These are phyloP conservation scores for Xylariaceae sp. DNA, from an alignment of 2,329 filamentous ascomycete species.

Conservation along the genomic window DNA sequence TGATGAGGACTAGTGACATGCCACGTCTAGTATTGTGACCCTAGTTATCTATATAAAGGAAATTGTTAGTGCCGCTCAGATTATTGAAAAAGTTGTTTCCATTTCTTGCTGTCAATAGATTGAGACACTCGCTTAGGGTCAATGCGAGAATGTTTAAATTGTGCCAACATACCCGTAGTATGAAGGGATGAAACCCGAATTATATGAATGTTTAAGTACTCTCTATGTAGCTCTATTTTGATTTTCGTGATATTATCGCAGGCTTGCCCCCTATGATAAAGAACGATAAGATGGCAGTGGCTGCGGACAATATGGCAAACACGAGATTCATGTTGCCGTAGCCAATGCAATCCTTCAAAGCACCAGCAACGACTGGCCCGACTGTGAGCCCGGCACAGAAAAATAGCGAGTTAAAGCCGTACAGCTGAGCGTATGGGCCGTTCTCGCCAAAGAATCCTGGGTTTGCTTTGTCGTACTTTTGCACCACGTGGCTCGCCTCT, in stretches of 20 bases:
- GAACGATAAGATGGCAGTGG: slow-evolving; percentile 52
- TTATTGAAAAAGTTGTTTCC: neutral
- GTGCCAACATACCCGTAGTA: too few relatives aligned
- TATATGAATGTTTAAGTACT: too few relatives aligned
- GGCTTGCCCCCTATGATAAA: slow-evolving; percentile 55
- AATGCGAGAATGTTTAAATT: slow-evolving; percentile 64
- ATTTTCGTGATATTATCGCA: slow-evolving; percentile 18
- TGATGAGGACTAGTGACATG: slow-evolving; percentile 67
- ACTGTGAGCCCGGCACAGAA: slow-evolving; percentile 65
- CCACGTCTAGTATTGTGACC: slow-evolving; percentile 70
- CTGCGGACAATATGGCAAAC: slow-evolving; percentile 52
- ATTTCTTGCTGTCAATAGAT: neutral
- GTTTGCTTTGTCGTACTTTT: slow-evolving; percentile 62
- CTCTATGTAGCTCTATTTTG: too few relatives aligned
- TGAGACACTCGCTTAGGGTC: neutral
- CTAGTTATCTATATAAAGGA: slow-evolving; percentile 59
- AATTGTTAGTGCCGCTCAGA: slow-evolving; percentile 1
- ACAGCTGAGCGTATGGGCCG: slow-evolving; percentile 70
- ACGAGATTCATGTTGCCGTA: slow-evolving; percentile 65
- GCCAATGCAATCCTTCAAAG: slow-evolving; percentile 56
- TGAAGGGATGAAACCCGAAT: too few relatives aligned
- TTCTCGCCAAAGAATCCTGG: slow-evolving; percentile 60
- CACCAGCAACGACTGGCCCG: slow-evolving; percentile 64
- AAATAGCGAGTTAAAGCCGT: slow-evolving; percentile 68
- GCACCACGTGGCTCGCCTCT: slow-evolving; percentile 61